Evolutionary conservation across 371 early-diverging fungal genomes (phyloP).

Genomic region (Lichtheimia ornata): DNA sequence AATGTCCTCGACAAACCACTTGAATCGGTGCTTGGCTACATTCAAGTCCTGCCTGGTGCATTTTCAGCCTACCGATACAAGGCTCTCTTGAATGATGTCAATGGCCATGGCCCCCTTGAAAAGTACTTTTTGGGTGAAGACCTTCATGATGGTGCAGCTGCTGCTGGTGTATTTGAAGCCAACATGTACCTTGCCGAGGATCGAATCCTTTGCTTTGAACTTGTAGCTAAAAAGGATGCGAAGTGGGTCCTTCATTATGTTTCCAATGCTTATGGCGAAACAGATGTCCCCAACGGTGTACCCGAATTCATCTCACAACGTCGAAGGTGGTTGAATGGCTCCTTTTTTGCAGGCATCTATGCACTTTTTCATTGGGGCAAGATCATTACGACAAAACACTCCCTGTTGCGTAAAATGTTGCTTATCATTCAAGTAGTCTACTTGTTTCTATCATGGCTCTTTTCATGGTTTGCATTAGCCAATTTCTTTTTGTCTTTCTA

Average conservation of each 20-base stretch:
- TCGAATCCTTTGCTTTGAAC: conserved; percentile 86
- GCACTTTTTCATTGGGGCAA: conserved; percentile 59
- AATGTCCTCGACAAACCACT: conserved; percentile 97
- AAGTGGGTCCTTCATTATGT: conserved; percentile 76
- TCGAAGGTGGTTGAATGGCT: conserved; percentile 87
- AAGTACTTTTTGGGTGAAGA: conserved; percentile 94
- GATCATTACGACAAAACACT: conserved; percentile 65
- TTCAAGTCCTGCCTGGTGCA: conserved; percentile 93
- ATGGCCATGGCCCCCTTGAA: conserved; percentile 76
- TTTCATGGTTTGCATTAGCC: conserved; percentile 76
- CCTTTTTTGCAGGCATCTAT: conserved; percentile 72
- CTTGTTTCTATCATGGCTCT: conserved; percentile 60
- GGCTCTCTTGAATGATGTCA: conserved; percentile 75
- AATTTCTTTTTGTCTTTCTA: conserved; percentile 83
- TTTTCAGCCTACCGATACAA: conserved; percentile 93
- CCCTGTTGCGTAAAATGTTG: conserved; percentile 61
- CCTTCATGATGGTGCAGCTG: conserved; percentile 69
- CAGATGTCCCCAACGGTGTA: conserved; percentile 79
- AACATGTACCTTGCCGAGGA: conserved; percentile 88
- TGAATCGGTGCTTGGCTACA: conserved; percentile 94
- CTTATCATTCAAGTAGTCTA: conserved; percentile 70
- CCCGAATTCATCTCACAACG: conserved; percentile 86
- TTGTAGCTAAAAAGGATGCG: conserved; percentile 71
- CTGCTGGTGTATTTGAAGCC: conserved; percentile 61
- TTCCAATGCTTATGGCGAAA: conserved; percentile 74